These are phyloP conservation scores for Fusarium pilosicola DNA, from an alignment of 2,329 filamentous ascomycete species.

Conservation along the genomic window DNA sequence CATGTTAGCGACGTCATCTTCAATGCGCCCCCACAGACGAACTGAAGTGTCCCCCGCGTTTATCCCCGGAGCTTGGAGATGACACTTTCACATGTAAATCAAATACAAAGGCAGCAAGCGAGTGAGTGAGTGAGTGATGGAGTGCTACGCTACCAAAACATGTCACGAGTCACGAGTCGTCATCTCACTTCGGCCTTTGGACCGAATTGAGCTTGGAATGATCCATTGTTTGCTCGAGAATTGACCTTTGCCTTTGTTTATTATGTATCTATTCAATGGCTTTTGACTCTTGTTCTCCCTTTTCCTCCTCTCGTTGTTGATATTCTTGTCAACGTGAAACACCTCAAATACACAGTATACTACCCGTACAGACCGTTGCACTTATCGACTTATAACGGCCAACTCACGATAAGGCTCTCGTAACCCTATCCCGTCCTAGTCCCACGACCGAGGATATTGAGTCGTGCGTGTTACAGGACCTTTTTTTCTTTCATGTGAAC, in stretches of 20 bases:
- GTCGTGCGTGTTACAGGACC: constrained; percentile 18
- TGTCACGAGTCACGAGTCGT: constrained; percentile 42
- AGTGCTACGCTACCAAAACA: background rate
- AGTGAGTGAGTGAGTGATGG: background rate
- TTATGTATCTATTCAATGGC: background rate
- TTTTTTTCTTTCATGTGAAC: constrained; percentile 41
- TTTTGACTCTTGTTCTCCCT: background rate
- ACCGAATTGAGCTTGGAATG: constrained; percentile 31
- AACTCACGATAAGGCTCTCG: constrained; percentile 9
- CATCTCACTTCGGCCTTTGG: constrained; percentile 33
- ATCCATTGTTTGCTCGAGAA: background rate
- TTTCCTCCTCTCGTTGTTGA: background rate
- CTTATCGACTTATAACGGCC: constrained; percentile 1
- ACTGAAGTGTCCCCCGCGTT: constrained; percentile 16
- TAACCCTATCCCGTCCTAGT: constrained; percentile 20
- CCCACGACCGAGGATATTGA: constrained; percentile 30
- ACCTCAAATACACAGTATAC: background rate
- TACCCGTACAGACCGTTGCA: background rate
- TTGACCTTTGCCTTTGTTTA: background rate
- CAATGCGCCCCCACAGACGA: background rate
- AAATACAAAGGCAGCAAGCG: constrained; percentile 1
- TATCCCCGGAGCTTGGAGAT: constrained; percentile 17
- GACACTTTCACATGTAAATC: constrained; percentile 43
- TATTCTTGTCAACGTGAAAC: background rate
- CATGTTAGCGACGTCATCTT: constrained; percentile 26